Evolutionary conservation across 306 rosid species (phyloP).

Genomic region (Ziziphus jujuba): DNA sequence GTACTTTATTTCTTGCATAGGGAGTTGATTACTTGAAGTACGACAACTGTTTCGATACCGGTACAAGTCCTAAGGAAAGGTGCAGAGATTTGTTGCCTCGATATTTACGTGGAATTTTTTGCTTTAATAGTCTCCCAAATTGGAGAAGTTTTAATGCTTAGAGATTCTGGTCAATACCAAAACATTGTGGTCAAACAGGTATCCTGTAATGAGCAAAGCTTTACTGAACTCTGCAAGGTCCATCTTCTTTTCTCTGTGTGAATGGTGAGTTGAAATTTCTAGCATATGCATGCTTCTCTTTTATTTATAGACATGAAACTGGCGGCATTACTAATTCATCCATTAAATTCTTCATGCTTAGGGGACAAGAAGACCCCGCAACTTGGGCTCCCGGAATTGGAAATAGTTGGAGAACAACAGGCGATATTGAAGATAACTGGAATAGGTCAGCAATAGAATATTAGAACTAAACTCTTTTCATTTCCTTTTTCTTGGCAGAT

Average conservation of each 20-base stretch:
- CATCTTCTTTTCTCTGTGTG: constrained; percentile 69
- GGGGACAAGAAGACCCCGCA: constrained; percentile 78
- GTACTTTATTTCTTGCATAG: constrained; percentile 26
- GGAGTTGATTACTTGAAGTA: constrained; percentile 80
- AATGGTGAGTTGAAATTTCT: constrained; percentile 60
- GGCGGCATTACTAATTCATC: background rate
- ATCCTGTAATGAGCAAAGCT: constrained; percentile 65
- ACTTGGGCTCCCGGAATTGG: constrained; percentile 63
- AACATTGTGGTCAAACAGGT: constrained; percentile 30
- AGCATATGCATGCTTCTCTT: too few relatives aligned
- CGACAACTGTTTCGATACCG: constrained; percentile 59
- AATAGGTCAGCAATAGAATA: constrained; percentile 27
- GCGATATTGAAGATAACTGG: constrained; percentile 72
- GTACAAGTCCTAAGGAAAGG: constrained; percentile 64
- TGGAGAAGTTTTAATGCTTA: too few relatives aligned
- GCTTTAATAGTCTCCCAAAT: background rate
- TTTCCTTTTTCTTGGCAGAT: too few relatives aligned
- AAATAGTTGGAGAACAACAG: constrained; percentile 87
- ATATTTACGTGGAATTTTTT: background rate
- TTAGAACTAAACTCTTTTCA: constrained; percentile 12
- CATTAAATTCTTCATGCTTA: background rate
- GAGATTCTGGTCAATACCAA: too few relatives aligned
- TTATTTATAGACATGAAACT: background rate
- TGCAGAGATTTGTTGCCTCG: constrained; percentile 3
- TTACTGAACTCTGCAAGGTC: constrained; percentile 44